Evolutionary conservation across 768 basidiomycete species (phyloP), one percentile per base, ranked within the genome.

Genomic region (Rhodotorula paludigena): DNA sequence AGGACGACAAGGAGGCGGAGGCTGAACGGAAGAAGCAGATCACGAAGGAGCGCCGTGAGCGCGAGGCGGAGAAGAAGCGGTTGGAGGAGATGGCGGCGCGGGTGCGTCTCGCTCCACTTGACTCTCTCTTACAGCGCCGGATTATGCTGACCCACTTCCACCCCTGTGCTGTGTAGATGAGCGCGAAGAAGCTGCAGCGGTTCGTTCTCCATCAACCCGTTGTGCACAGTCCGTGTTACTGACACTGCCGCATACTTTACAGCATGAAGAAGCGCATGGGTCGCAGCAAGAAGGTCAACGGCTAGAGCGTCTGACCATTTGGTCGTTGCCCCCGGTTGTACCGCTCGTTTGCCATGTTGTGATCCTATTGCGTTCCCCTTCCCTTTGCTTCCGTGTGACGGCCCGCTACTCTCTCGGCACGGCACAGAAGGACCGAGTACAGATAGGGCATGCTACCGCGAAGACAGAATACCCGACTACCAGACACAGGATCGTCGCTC

Each of bases 241-340:
- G 47, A 44, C n/a, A 3, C 30, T 30, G 32, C 33, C 32, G 10
- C 9, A 5, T 35, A 23, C 36, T 38, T 18, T 7, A 49, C 64
- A 70, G 73, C 53, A 72, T 75, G 72, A 73, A 69, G 74, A 75
- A 75, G 66, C 74, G 74, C 21, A 42, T 73, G 35, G 72, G 70
- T 23, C 68, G 74, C 23, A 73, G 69, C 69, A 73, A 73, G 63
- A 73, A 73, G 68, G 67, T 74, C 39, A 47, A 49, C 45, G 67
- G 68, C 60, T 72, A 60, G 52, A 33, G 41, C 58, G 1, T 16
- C 1, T 28, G 39, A 41, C 39, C 39, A 41, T 38, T 41, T 49
- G 51, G 6, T 48, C 58, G 33, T 41, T 41, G 52, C 60, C 42
- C 28, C 36, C 53, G n/a, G 30, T n/a, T n/a, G n/a, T n/a, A n/a